Base-by-base conservation (phyloP, 202 grass and related monocot genomes). In the Schoenoplectus tabernaemontani region DNA sequence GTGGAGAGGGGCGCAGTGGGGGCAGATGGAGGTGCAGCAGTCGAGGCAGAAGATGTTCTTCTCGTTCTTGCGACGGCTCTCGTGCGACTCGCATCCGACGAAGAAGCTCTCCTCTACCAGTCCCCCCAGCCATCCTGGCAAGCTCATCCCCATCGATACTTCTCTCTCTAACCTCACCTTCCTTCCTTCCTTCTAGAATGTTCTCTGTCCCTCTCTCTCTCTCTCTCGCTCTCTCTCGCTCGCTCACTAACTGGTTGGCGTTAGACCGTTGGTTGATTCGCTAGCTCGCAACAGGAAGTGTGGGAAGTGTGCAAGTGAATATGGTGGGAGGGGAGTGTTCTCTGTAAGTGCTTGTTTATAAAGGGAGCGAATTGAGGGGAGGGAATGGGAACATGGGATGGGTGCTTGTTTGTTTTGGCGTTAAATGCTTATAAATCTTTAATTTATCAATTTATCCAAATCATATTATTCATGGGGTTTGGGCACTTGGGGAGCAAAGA, bases 1-100 rank as follows among this genome's bases (percentile, higher is more conserved):
- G 84, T 96, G 93, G 5, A 83, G 83, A 38, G 86, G 78, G 0
- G 86, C 86, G 71, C 93, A 96, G 90, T 96, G 93, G 12, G 88
- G 88, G 88, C 93, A 96, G 82, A 96, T 91, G 90, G 90, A 93
- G 84, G 86, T 78, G 88, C 90, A 89, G 84, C 90, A 93, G 17
- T 84, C 84, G 12, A 96, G 90, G 84, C 93, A 96, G 77, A 93
- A 96, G 82, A 96, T 93, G 90, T 96, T 96, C 93, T 96, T 96
- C 88, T 96, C 93, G 81, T 96, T 96, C 90, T 96, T 96, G 87
- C 88, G 90, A n/a, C 83, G 50, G 88, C 77, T 81, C 78, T 83
- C 78, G 65, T 96, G 93, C 3, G 80, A 74, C 22, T 20, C 66
- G 80, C 93, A 96, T 2, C 65, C 93, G 23, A 87, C 93, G 77